Evolutionary conservation across 495 filamentous ascomycete species (phyloP).

Genomic region (Talaromyces ruber): DNA sequence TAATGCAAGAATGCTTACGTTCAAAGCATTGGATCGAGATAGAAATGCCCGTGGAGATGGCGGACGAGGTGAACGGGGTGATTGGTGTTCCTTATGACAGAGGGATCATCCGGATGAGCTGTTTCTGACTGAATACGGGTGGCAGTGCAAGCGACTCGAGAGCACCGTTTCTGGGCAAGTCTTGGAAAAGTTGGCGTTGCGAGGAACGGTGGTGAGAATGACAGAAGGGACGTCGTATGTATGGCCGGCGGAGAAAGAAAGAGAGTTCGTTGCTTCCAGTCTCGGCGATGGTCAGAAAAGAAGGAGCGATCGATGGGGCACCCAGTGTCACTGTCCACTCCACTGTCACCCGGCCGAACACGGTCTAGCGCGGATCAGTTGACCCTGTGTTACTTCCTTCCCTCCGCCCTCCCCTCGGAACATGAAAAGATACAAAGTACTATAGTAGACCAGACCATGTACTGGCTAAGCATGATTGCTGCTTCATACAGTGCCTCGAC

Average conservation of each 20-base stretch:
- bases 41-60: not conserved
- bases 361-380: not conserved
- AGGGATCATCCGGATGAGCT: not conserved
- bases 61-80: not conserved
- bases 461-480: no score
- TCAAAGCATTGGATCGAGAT: not conserved
- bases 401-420: not conserved
- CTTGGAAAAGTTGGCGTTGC: not conserved
- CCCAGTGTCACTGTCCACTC: not conserved
- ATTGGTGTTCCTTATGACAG: not conserved
- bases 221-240: no score
- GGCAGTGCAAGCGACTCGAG: not conserved
- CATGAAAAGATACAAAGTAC: no score
- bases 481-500: no score
- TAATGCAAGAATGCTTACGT: not conserved
- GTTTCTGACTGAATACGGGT: not conserved
- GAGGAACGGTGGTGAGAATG: not conserved
- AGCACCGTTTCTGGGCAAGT: not conserved
- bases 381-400: not conserved
- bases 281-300: not conserved
- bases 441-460: no score
- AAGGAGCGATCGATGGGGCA: not conserved
- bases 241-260: not conserved
- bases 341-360: not conserved
- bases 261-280: not conserved